Base-by-base conservation (phyloP, 805 yeast genomes). In the Barnettozyma californica region DNA sequence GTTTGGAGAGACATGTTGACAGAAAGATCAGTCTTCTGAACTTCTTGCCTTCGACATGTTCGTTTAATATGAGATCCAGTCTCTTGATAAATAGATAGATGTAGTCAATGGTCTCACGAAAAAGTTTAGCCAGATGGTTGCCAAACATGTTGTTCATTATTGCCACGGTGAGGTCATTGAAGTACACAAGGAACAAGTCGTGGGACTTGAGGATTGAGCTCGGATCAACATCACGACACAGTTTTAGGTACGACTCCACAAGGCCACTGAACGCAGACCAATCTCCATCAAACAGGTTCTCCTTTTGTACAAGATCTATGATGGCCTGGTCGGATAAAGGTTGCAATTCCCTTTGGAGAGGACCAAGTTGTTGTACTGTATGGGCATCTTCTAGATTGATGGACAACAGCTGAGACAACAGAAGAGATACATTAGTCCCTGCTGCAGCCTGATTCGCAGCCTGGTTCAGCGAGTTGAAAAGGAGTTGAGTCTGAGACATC, bases 161-260 rank as follows among this genome's bases (percentile, higher is more conserved):
- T 5, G 82, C 77, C 9, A 73, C 61, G 2, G 81, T 66, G 29
- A 79, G 55, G 50, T 74, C 74, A 46, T 74, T 76, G 43, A 75
- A 63, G 51, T 67, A 78, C 14, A 62, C 60, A 8, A 80, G 69
- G 52, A 77, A 68, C 40, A 80, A 62, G 59, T 81, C 87, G 51
- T 79, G 79, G 1, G 83, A 77, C 34, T 72, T 73, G 5, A 79
- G 57, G 1, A 69, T 48, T 0, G 85, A 80, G 77, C 78, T 71
- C 0, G 86, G 82, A 53, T 81, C 75, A 42, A 81, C 53, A 55
- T 78, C 80, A 46, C 77, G 66, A 23, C 75, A 64, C 29, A 74
- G 66, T 29, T 62, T 57, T 11, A 81, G 56, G 54, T 76, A 81
- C 18, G 72, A 65, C 1, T 61, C 57, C 0, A 78, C 60, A 10